phyloP scores from a whole-genome alignment of 495 filamentous ascomycete genomes.

The Articulospora tetracladia region DNA sequence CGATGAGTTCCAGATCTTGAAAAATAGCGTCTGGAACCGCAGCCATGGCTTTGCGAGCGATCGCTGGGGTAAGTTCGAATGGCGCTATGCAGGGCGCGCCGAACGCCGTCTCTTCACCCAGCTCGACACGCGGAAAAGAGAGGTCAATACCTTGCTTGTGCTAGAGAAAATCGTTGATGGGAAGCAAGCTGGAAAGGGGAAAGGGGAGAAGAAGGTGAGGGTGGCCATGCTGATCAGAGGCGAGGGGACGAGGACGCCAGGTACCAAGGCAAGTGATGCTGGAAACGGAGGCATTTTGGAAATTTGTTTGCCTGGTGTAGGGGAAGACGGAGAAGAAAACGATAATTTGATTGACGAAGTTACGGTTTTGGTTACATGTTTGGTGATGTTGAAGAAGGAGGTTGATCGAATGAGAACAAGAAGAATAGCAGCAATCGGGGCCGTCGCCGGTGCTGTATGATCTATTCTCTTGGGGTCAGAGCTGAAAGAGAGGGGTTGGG shows the following conservation, averaged over 20 bases:
- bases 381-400: constrained; percentile 57
- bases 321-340: constrained; percentile 12
- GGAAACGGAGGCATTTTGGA: constrained; percentile 52
- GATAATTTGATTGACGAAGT: constrained; percentile 23
- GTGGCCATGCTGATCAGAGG: constrained; percentile 45
- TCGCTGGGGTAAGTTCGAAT: constrained; percentile 38
- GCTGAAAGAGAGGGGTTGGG: too few species aligned
- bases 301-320: constrained; percentile 14
- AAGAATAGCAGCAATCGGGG: constrained; percentile 39
- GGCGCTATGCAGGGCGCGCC: constrained; percentile 40
- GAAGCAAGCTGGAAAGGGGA: constrained; percentile 19
- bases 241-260: constrained; percentile 36
- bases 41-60: constrained; percentile 33
- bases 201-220: constrained; percentile 18
- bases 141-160: constrained; percentile 31
- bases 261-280: constrained; percentile 35
- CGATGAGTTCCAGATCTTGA: constrained; percentile 30
- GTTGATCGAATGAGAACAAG: constrained; percentile 47
- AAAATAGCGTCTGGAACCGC: constrained; percentile 35
- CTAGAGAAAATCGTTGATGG: constrained; percentile 28
- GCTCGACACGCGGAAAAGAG: not conserved
- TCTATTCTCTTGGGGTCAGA: too few species aligned
- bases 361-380: constrained; percentile 45
- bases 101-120: constrained; percentile 17
- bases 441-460: constrained; percentile 13